Evolutionary conservation across 371 early-diverging fungal genomes (phyloP).

Genomic region (Apophysomyces ossiformis): DNA sequence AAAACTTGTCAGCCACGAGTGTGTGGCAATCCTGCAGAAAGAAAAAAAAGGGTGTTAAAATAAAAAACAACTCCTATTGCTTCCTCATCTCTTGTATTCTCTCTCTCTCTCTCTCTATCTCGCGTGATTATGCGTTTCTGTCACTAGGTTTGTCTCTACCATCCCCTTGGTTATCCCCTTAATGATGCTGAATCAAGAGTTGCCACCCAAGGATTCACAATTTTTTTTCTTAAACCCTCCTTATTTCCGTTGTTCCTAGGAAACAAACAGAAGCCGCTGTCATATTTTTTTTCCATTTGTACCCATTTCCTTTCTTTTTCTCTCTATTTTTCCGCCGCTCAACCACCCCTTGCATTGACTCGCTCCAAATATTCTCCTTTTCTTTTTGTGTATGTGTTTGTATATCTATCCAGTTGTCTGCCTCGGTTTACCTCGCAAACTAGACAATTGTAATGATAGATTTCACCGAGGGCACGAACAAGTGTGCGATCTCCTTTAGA

Average conservation of each 20-base stretch:
- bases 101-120: slow-evolving; percentile 3
- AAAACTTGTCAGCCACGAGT: slow-evolving; percentile 31
- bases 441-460: slow-evolving; percentile 2
- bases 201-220: neutral
- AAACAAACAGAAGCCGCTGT: slow-evolving; percentile 3
- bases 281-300: neutral
- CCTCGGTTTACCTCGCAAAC: slow-evolving; percentile 6
- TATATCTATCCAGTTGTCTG: neutral
- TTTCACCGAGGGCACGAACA: slow-evolving; percentile 1
- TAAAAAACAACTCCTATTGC: neutral
- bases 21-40: slow-evolving; percentile 33
- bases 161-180: neutral
- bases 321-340: slow-evolving; percentile 6
- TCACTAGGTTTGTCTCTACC: neutral
- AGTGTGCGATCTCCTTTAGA: neutral
- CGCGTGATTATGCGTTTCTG: slow-evolving; percentile 5
- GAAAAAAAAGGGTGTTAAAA: neutral
- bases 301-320: neutral
- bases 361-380: neutral
- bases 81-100: neutral
- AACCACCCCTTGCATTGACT: neutral
- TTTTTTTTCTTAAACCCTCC: neutral
- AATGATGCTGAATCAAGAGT: neutral
- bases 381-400: too few relatives aligned
- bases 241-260: slow-evolving; percentile 6